Conservation (phyloP, 176 grass and related monocot species). For the Zea luxurians region DNA sequence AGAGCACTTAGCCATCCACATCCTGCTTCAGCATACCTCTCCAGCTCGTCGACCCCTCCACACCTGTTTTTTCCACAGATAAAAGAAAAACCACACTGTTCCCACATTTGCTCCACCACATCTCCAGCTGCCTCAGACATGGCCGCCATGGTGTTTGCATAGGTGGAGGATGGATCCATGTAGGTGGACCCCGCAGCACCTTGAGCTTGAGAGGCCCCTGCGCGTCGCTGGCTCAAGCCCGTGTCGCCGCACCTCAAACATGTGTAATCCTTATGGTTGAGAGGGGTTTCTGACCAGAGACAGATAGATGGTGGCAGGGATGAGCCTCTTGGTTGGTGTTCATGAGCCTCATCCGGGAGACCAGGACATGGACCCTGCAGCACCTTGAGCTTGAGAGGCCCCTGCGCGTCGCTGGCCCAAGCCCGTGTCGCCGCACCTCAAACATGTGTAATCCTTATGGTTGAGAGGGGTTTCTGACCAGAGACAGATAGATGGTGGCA, state of each 20-base stretch:
- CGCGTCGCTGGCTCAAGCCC: too few species aligned
- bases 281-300: conserved; percentile 72
- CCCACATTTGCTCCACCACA: neutral
- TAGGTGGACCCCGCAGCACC: too few species aligned
- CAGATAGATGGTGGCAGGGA: conserved; percentile 52
- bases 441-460: conserved; percentile 48
- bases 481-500: conserved; percentile 52
- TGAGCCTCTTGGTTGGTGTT: conserved; percentile 56
- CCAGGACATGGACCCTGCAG: too few species aligned
- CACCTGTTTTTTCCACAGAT: neutral
- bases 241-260: too few species aligned
- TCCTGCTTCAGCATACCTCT: neutral
- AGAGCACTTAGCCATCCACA: neutral
- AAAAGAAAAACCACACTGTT: neutral
- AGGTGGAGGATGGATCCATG: neutral
- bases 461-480: conserved; percentile 68
- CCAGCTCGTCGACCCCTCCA: neutral
- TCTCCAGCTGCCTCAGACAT: neutral
- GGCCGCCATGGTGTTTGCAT: neutral
- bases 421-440: too few species aligned
- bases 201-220: neutral
- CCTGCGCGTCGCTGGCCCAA: too few species aligned
- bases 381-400: neutral
- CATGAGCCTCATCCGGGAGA: conserved; percentile 69
- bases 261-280: conserved; percentile 62